Evolutionary conservation across 2,329 filamentous ascomycete species (phyloP), one percentile per base, ranked within the genome.

Genomic region (Cytospora piceicola): DNA sequence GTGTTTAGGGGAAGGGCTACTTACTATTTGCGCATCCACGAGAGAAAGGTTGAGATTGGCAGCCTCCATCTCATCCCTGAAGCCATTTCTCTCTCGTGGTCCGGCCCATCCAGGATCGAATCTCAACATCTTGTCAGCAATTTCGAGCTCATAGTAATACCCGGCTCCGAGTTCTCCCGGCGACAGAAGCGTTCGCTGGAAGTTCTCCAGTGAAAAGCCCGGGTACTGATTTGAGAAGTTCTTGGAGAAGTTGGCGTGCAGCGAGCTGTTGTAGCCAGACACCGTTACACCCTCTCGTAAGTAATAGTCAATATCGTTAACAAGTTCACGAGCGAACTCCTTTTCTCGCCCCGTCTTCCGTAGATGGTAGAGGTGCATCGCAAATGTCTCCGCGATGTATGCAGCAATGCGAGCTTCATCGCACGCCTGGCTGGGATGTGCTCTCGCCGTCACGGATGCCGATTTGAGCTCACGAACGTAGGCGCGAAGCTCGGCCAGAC

Each of bases 1-100:
- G n/a, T 30, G 2, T 32, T 61, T 24, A 4, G 17, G 1, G 30
- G 52, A 24, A 7, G 52, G 27, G 30, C 5, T 49, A 81, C 89
- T 78, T 82, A 92, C 89, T 70, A 95, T 89, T 79, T 99, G 93
- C 29, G 94, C 92, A 75, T 98, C 93, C 39, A 99, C 93, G 39
- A 97, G 82, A 29, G 94, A 96, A 61, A 99, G 77, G 76, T 99
- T 98, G 68, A 90, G 81, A 76, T 99, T 99, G 52, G 94, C 95
- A 67, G 88, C 88, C 72, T 89, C 86, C 78, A 99, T 90, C 75
- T 99, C 95, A 58, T 86, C 85, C 68, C 86, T 85, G 77, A 96
- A 96, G 0, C 94, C 94, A 72, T 90, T 85, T 53, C 63, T 66
- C 63, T 87, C 84, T 70, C 80, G 83, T 70, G 81, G 82, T 53